These are phyloP conservation scores for Porodaedalea pini DNA, from an alignment of 1,284 basidiomycete species.

Conservation along the genomic window DNA sequence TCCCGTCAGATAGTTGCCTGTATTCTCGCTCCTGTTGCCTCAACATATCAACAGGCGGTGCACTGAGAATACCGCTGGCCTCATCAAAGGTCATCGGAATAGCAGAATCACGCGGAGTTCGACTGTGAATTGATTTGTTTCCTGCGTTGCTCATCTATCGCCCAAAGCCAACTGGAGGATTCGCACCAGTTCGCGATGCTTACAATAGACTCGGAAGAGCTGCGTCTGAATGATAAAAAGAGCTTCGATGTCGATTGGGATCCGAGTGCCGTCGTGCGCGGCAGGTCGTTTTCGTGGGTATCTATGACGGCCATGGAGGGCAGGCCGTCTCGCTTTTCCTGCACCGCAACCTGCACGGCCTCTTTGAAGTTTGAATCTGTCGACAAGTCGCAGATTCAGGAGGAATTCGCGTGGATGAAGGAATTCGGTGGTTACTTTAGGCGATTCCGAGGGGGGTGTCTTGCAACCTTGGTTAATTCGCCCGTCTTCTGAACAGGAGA, in stretches of 20 bases:
- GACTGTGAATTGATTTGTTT: slow-evolving; percentile 5
- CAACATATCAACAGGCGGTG: slow-evolving; percentile 7
- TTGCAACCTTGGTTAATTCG: slow-evolving; percentile 63
- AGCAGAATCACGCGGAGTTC: slow-evolving; percentile 17
- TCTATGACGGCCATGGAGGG: slow-evolving; percentile 90
- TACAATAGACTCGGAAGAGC: slow-evolving; percentile 68
- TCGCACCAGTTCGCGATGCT: slow-evolving; percentile 74
- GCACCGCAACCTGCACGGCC: slow-evolving; percentile 74
- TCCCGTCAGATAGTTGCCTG: slow-evolving; percentile 15
- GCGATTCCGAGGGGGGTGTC: slow-evolving; percentile 75
- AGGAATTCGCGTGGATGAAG: slow-evolving; percentile 73
- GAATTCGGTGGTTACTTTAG: slow-evolving; percentile 85
- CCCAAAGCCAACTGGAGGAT: slow-evolving; percentile 73
- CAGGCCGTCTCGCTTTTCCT: slow-evolving; percentile 70
- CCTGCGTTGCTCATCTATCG: slow-evolving; percentile 10
- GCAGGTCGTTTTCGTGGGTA: slow-evolving; percentile 83
- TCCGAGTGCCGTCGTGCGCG: slow-evolving; percentile 52
- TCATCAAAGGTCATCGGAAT: slow-evolving; percentile 20
- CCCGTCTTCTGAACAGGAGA: slow-evolving; percentile 40
- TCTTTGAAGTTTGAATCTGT: slow-evolving; percentile 82
- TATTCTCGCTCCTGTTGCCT: neutral
- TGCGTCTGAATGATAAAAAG: slow-evolving; percentile 61
- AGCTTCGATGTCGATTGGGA: slow-evolving; percentile 69
- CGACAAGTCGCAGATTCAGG: slow-evolving; percentile 62
- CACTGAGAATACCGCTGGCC: slow-evolving; percentile 18